Evolutionary conservation across 2,329 filamentous ascomycete genomes (phyloP).

Genomic region (Blastomyces gilchristii): DNA sequence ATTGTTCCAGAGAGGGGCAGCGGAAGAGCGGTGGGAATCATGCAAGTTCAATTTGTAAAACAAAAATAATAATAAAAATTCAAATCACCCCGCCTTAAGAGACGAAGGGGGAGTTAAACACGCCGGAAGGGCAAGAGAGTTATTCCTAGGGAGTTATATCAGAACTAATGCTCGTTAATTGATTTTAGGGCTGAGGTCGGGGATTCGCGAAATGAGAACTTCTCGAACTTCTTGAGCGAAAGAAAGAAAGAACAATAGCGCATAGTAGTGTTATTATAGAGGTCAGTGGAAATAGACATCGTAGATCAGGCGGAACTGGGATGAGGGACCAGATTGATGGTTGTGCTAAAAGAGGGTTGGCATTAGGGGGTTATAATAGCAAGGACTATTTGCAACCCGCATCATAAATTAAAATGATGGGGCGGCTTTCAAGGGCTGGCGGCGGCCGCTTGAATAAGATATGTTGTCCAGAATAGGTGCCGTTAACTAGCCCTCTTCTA

Average conservation of each 20-base stretch:
- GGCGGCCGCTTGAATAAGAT: conserved; percentile 5
- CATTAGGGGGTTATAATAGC: conserved; percentile 1
- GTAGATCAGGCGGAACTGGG: conserved; percentile 7
- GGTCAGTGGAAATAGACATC: conserved; percentile 6
- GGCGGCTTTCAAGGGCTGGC: conserved; percentile 5
- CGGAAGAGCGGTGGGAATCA: background rate
- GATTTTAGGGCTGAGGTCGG: conserved; percentile 5
- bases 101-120: background rate
- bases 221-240: conserved; percentile 1
- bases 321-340: conserved; percentile 7
- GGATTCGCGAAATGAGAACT: conserved; percentile 8
- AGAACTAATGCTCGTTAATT: background rate
- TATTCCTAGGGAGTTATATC: conserved; percentile 3
- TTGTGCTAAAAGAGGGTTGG: conserved; percentile 8
- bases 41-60: background rate
- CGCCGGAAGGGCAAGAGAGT: background rate
- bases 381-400: conserved; percentile 2
- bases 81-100: conserved; percentile 1
- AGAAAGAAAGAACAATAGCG: conserved; percentile 1
- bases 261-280: conserved; percentile 10
- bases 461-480: conserved; percentile 5
- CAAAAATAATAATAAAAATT: background rate
- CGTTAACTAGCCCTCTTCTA: conserved; percentile 7
- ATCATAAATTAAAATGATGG: conserved; percentile 11
- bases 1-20: background rate